A percentile compares a stretch with the other conserved stretches of the same genome.
These are phyloP conservation scores for Clavispora santaluciae DNA, from an alignment of 805 yeast genomes.

Conservation along the genomic window DNA sequence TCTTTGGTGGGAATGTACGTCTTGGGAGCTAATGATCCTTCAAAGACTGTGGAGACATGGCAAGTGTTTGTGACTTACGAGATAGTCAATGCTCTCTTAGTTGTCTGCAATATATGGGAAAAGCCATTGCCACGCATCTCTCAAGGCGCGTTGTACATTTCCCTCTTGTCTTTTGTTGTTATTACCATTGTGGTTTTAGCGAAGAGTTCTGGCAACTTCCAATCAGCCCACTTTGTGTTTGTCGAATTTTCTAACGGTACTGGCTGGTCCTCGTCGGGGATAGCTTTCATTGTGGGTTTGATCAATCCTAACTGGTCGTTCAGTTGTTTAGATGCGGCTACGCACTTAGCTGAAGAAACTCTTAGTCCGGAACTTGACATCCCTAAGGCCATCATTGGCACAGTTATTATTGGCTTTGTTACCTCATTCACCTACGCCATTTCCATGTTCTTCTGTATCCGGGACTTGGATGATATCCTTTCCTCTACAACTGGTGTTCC, in stretches of 20 bases:
- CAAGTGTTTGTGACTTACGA: constrained; percentile 50
- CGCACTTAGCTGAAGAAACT: constrained; percentile 68
- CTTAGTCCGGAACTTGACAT: constrained; percentile 53
- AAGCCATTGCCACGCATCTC: constrained; percentile 49
- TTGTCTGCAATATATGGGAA: constrained; percentile 48
- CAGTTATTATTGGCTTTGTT: constrained; percentile 61
- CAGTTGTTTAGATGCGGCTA: constrained; percentile 64
- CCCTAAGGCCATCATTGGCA: constrained; percentile 58
- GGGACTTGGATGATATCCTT: constrained; percentile 45
- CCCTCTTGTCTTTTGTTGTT: constrained; percentile 47
- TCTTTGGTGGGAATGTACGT: constrained; percentile 49
- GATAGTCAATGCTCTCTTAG: constrained; percentile 37
- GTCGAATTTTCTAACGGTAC: constrained; percentile 49
- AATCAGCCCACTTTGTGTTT: constrained; percentile 50
- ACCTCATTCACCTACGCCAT: constrained; percentile 52
- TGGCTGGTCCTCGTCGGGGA: constrained; percentile 56
- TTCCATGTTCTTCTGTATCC: constrained; percentile 56
- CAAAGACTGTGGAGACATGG: constrained; percentile 43
- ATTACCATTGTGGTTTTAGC: constrained; percentile 52
- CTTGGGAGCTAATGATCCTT: constrained; percentile 26
- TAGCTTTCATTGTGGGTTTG: constrained; percentile 66
- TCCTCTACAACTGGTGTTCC: constrained; percentile 56
- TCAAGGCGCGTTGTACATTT: constrained; percentile 45
- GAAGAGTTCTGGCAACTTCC: constrained; percentile 49
- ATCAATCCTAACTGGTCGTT: constrained; percentile 69